Percentiles rank a stretch among this genome's conserved stretches.
phyloP scores from a whole-genome alignment of 2,329 filamentous ascomycete genomes.

The Lizonia empirigonia region DNA sequence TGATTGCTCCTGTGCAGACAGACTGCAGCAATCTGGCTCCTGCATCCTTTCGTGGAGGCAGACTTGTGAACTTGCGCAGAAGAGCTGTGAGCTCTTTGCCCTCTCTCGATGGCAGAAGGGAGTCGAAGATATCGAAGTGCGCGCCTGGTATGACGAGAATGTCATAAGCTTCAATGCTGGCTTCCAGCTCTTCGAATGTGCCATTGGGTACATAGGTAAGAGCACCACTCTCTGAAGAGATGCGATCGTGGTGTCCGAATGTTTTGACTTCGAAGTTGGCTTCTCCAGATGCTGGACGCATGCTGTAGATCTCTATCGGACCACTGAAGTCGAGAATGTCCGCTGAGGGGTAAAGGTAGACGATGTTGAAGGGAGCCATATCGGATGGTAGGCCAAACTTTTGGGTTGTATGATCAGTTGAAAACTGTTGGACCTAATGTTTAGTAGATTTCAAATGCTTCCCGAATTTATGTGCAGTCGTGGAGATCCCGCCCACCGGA shows the following conservation, averaged over 20 bases:
- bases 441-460: background rate
- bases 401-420: background rate
- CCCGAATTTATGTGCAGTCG: background rate
- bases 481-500: background rate
- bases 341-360: slow-evolving; percentile 46
- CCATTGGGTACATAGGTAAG: slow-evolving; percentile 42
- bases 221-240: slow-evolving; percentile 29
- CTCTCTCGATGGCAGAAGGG: slow-evolving; percentile 28
- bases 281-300: slow-evolving; percentile 32
- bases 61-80: slow-evolving; percentile 28
- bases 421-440: background rate
- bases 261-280: slow-evolving; percentile 44
- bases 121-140: slow-evolving; percentile 29
- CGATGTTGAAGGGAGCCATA: slow-evolving; percentile 42
- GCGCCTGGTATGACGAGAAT: slow-evolving; percentile 51
- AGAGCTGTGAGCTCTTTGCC: slow-evolving; percentile 26
- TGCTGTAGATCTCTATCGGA: slow-evolving; percentile 47
- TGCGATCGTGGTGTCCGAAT: slow-evolving; percentile 37
- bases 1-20: slow-evolving; percentile 49
- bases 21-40: slow-evolving; percentile 45
- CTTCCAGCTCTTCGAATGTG: slow-evolving; percentile 35
- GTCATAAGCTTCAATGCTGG: slow-evolving; percentile 42
- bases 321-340: slow-evolving; percentile 52
- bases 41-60: slow-evolving; percentile 29
- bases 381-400: background rate